Evolutionary conservation across 805 yeast genomes (phyloP).

Genomic region (Barnettozyma siamensis): DNA sequence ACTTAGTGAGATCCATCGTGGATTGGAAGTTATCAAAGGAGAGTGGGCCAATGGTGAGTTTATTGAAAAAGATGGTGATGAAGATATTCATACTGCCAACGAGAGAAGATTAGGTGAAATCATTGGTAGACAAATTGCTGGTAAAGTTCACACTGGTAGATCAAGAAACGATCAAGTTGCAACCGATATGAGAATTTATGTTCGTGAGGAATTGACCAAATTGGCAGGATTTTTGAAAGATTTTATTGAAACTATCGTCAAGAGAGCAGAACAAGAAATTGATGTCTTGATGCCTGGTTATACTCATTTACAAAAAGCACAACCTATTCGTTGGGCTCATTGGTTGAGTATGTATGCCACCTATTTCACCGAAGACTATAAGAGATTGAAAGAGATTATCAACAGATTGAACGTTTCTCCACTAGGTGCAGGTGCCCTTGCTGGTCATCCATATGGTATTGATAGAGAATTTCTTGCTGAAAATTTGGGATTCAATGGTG

Average conservation of each 20-base stretch:
- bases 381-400: constrained; percentile 74
- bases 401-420: constrained; percentile 85
- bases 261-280: constrained; percentile 80
- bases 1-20: constrained; percentile 73
- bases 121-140: constrained; percentile 89
- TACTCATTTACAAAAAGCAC: constrained; percentile 97
- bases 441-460: constrained; percentile 99
- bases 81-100: constrained; percentile 97
- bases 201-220: constrained; percentile 66
- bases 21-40: constrained; percentile 59
- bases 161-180: constrained; percentile 98
- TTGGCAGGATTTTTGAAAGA: constrained; percentile 48
- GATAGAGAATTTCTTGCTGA: constrained; percentile 86
- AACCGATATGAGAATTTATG: constrained; percentile 95
- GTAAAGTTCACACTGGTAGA: constrained; percentile 99
- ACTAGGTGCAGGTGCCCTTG: constrained; percentile 95
- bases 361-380: constrained; percentile 84
- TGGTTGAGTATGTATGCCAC: constrained; percentile 95
- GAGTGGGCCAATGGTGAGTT: constrained; percentile 79
- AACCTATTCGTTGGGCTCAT: constrained; percentile 98
- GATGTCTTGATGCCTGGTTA: constrained; percentile 97
- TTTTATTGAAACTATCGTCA: constrained; percentile 62
- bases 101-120: constrained; percentile 96
- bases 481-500: constrained; percentile 73
- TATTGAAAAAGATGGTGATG: constrained; percentile 83